Percentiles rank a stretch among this genome's conserved stretches.
phyloP scores from a whole-genome alignment of 371 early-diverging fungal genomes.

The Mortierella sp. region DNA sequence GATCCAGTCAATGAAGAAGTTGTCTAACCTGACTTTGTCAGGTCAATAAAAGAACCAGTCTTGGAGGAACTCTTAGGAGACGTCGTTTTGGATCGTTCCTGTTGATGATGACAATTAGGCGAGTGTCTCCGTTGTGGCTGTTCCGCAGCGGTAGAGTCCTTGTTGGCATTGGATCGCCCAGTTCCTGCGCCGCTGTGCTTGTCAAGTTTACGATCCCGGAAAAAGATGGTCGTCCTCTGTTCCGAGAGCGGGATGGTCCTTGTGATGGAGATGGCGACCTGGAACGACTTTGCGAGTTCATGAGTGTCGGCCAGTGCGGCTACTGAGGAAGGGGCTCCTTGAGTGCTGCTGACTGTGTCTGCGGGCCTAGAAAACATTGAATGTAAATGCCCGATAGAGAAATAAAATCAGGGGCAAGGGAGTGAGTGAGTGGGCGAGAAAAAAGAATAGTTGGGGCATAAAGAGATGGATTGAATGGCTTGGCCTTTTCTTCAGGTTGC shows the following conservation, averaged over 20 bases:
- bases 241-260: conserved; percentile 7
- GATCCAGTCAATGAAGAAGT: background rate
- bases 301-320: conserved; percentile 2
- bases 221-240: conserved; percentile 11
- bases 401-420: too few relatives aligned
- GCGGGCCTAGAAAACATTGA: background rate
- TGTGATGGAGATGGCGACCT: conserved; percentile 8
- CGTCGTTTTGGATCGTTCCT: background rate
- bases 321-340: background rate
- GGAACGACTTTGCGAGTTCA: conserved; percentile 4
- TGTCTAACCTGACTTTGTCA: background rate
- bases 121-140: background rate
- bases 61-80: background rate
- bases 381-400: background rate
- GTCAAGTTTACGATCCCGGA: conserved; percentile 8
- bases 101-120: background rate
- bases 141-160: background rate
- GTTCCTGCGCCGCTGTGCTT: background rate
- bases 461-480: background rate
- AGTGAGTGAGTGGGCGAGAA: background rate
- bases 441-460: background rate
- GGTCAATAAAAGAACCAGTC: background rate
- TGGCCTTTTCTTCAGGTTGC: background rate
- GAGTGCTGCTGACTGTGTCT: background rate
- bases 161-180: background rate